A percentile compares a stretch with the other conserved stretches of the same genome.
Conservation (phyloP, 768 basidiomycete genomes). For the Trametopsis cervina region DNA sequence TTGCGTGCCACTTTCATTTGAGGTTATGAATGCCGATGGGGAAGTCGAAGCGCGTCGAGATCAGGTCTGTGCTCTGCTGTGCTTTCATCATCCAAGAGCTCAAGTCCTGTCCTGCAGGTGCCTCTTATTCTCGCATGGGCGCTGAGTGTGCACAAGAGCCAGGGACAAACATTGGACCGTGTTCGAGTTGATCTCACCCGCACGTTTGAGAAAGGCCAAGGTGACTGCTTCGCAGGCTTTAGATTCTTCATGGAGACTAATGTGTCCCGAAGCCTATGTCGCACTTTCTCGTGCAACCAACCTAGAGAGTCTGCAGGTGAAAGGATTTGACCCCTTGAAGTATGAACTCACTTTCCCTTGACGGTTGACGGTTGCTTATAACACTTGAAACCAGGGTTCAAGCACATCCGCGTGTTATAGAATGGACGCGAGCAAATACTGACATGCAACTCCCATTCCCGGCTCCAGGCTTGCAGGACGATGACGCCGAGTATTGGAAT, state of each 20-base stretch:
- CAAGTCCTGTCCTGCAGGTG: constrained; percentile 25
- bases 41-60: constrained; percentile 49
- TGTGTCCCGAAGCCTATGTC: constrained; percentile 47
- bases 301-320: constrained; percentile 56
- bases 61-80: constrained; percentile 37
- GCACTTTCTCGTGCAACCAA: constrained; percentile 68
- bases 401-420: constrained; percentile 57
- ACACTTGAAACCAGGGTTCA: constrained; percentile 37
- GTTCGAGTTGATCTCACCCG: constrained; percentile 73
- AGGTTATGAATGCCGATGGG: constrained; percentile 33
- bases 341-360: constrained; percentile 23
- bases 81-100: background rate
- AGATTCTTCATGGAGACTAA: background rate
- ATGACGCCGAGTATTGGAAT: constrained; percentile 4
- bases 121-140: constrained; percentile 80
- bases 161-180: constrained; percentile 82
- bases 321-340: constrained; percentile 56
- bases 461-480: background rate
- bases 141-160: constrained; percentile 82
- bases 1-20: constrained; percentile 50
- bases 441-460: background rate
- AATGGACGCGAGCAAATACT: constrained; percentile 36
- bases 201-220: constrained; percentile 80
- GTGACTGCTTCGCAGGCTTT: constrained; percentile 23
- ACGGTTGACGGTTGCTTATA: background rate